Evolutionary conservation across 371 early-diverging fungal genomes (phyloP).

Genomic region (Mortierella sp.): DNA sequence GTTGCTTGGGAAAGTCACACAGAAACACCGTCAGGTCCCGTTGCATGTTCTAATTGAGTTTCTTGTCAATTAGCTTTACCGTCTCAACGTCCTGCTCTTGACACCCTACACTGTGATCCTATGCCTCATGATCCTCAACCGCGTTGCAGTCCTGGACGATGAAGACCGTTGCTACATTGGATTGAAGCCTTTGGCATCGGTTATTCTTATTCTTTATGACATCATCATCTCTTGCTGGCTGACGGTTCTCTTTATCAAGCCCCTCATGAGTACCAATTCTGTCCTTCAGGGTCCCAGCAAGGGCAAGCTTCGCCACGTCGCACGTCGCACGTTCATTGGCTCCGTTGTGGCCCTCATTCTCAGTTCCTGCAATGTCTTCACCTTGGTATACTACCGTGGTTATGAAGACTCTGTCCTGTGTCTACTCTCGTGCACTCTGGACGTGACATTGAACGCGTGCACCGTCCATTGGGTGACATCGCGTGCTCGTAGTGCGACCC

Average conservation of each 20-base stretch:
- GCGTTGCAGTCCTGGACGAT: slow-evolving; percentile 52
- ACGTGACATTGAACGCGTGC: slow-evolving; percentile 39
- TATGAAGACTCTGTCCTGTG: slow-evolving; percentile 55
- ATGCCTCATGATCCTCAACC: slow-evolving; percentile 54
- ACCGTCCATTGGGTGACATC: slow-evolving; percentile 50
- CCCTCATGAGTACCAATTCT: slow-evolving; percentile 37
- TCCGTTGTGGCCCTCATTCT: slow-evolving; percentile 53
- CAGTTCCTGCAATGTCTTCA: slow-evolving; percentile 54
- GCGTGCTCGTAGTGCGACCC: slow-evolving; percentile 18
- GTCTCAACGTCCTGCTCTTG: slow-evolving; percentile 55
- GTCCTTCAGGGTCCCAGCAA: slow-evolving; percentile 41
- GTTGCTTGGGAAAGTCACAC: too few relatives aligned
- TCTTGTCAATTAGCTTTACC: slow-evolving; percentile 41
- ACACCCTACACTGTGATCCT: slow-evolving; percentile 57
- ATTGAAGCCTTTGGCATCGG: slow-evolving; percentile 56
- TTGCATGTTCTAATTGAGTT: not conserved
- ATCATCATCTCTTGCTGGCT: slow-evolving; percentile 41
- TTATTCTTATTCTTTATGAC: slow-evolving; percentile 54
- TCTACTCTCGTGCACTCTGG: slow-evolving; percentile 39
- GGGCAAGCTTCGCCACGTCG: slow-evolving; percentile 57
- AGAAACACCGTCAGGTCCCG: too few relatives aligned
- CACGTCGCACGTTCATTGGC: slow-evolving; percentile 58
- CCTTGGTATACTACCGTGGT: slow-evolving; percentile 51
- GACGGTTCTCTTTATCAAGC: slow-evolving; percentile 39
- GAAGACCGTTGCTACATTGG: slow-evolving; percentile 61